Evolutionary conservation across 192 early-diverging fungal species (phyloP).

Genomic region (Coemansia sp.): DNA sequence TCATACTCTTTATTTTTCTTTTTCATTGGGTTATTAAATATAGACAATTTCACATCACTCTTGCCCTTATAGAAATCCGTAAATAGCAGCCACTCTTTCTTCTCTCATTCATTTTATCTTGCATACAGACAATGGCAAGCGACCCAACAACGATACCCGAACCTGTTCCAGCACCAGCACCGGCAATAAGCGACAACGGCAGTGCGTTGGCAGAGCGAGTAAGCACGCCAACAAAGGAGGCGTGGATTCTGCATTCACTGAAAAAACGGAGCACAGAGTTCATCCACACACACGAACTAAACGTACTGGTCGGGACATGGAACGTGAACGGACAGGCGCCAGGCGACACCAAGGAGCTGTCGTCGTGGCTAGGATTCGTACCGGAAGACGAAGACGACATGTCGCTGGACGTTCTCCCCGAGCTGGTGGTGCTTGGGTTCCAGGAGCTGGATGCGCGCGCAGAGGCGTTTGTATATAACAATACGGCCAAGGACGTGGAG

Average conservation of each 20-base stretch:
- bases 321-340: slow-evolving; percentile 82
- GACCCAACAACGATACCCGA: not conserved
- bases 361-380: slow-evolving; percentile 63
- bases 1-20: too few relatives aligned
- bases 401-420: slow-evolving; percentile 11
- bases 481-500: slow-evolving; percentile 73
- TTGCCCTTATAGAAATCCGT: too few relatives aligned
- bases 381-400: not conserved
- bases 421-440: slow-evolving; percentile 63
- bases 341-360: slow-evolving; percentile 50
- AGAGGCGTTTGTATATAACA: slow-evolving; percentile 82
- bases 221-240: slow-evolving; percentile 48
- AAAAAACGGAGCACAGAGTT: slow-evolving; percentile 41
- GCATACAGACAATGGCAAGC: not conserved
- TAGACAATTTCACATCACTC: too few relatives aligned
- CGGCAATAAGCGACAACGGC: not conserved
- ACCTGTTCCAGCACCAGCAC: not conserved
- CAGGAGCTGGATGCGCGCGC: slow-evolving; percentile 88
- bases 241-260: slow-evolving; percentile 47
- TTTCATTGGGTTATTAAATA: too few relatives aligned
- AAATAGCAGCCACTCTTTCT: too few relatives aligned
- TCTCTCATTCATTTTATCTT: not conserved
- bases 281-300: slow-evolving; percentile 18
- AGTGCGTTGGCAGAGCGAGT: slow-evolving; percentile 11
- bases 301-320: slow-evolving; percentile 83